A percentile compares a stretch with the other conserved stretches of the same genome.
Evolutionary conservation across 805 yeast species (phyloP).

Genomic region (Candida chilensis): DNA sequence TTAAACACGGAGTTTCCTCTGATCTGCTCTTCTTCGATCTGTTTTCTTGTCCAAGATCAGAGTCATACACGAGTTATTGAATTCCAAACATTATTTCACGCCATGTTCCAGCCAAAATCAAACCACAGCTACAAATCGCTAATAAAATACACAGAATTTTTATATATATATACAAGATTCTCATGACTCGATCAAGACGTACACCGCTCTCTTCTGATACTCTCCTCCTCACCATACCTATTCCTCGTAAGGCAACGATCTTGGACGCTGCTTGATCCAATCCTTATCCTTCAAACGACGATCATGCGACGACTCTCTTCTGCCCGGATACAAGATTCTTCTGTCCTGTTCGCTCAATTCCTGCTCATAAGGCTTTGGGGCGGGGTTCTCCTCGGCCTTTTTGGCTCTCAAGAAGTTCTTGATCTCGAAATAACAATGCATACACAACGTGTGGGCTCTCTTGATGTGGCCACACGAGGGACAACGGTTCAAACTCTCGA

Average conservation of each 20-base stretch:
- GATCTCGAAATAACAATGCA: constrained; percentile 84
- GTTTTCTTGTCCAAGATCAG: too few species aligned
- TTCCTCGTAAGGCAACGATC: constrained; percentile 40
- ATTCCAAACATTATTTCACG: too few species aligned
- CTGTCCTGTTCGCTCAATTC: constrained; percentile 55
- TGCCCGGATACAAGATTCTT: constrained; percentile 67
- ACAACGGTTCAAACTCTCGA: constrained; percentile 76
- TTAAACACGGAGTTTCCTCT: constrained; percentile 12
- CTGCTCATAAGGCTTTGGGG: constrained; percentile 19
- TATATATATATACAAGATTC: too few species aligned
- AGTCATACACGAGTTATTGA: too few species aligned
- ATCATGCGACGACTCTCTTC: constrained; percentile 29
- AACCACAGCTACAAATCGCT: too few species aligned
- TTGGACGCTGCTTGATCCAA: constrained; percentile 45
- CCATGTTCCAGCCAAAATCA: too few species aligned
- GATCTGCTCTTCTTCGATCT: too few species aligned
- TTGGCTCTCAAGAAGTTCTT: constrained; percentile 60
- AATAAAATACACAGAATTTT: too few species aligned
- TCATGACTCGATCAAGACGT: too few species aligned
- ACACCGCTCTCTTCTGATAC: too few species aligned
- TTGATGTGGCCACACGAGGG: constrained; percentile 94
- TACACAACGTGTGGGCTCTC: constrained; percentile 84
- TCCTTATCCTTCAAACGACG: constrained; percentile 25
- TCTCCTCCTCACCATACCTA: too few species aligned
- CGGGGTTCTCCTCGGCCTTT: constrained; percentile 12